Percentiles rank a stretch among this genome's conserved stretches.
Evolutionary conservation across 164 flowering plant species (phyloP).

Genomic region (Cinnamomum chago): DNA sequence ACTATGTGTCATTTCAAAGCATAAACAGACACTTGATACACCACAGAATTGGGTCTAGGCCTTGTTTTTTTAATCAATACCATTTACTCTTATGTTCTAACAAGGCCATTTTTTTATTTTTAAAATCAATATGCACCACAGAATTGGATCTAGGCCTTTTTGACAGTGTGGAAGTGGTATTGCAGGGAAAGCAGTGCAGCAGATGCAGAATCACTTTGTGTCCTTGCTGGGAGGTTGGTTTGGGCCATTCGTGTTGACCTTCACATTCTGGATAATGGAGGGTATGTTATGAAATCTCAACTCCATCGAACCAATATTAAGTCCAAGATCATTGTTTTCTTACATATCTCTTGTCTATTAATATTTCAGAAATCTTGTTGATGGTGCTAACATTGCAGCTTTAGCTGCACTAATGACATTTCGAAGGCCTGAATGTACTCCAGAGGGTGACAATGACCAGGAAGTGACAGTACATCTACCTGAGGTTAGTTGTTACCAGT

Average conservation of each 20-base stretch:
- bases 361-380: conserved; percentile 78
- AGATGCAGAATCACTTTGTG: conserved; percentile 93
- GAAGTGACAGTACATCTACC: conserved; percentile 82
- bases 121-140: too few species aligned
- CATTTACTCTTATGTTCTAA: too few species aligned
- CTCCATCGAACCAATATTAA: background rate
- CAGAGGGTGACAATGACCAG: conserved; percentile 85
- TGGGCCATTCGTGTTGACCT: conserved; percentile 95
- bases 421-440: conserved; percentile 86
- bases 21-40: too few species aligned
- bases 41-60: too few species aligned
- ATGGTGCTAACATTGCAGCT: conserved; percentile 98
- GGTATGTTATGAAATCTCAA: conserved; percentile 40
- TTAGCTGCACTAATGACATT: conserved; percentile 86
- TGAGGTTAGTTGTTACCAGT: conserved; percentile 48
- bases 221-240: conserved; percentile 78
- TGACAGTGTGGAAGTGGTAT: conserved; percentile 9
- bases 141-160: too few species aligned
- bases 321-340: background rate
- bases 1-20: too few species aligned
- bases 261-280: conserved; percentile 93
- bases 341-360: conserved; percentile 7
- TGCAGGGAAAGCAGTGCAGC: conserved; percentile 97
- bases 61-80: too few species aligned
- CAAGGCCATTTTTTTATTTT: too few species aligned